phyloP scores from a whole-genome alignment of 2,329 filamentous ascomycete species.

The Phyllosticta citriasiana region DNA sequence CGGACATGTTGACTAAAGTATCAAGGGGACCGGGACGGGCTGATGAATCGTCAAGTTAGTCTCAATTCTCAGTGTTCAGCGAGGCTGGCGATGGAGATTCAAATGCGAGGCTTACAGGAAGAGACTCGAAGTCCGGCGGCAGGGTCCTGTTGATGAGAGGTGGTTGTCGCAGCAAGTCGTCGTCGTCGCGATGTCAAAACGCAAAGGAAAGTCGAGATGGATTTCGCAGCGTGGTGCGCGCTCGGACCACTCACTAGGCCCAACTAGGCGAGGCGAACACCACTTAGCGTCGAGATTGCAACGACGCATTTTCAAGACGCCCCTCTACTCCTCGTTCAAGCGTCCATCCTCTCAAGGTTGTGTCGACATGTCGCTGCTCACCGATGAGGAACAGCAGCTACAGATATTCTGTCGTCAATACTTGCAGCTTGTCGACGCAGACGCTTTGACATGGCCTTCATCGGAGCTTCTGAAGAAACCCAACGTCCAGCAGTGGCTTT shows the following conservation, averaged over 20 bases:
- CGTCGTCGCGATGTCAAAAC: constrained; percentile 1
- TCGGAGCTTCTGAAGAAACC: constrained; percentile 47
- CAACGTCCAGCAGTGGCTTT: constrained; percentile 57
- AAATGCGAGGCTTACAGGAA: constrained; percentile 1
- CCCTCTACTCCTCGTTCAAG: not conserved
- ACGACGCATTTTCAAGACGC: too few relatives aligned
- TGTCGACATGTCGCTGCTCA: not conserved
- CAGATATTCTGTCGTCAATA: constrained; percentile 60
- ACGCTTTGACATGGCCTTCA: constrained; percentile 54
- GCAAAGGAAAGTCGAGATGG: not conserved
- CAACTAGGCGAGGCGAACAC: not conserved
- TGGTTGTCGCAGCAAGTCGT: constrained; percentile 10
- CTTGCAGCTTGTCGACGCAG: constrained; percentile 59
- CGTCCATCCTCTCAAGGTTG: not conserved
- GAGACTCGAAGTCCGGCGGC: constrained; percentile 9
- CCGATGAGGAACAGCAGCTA: constrained; percentile 17
- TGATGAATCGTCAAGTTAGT: not conserved
- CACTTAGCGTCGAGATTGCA: too few relatives aligned
- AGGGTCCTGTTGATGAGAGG: constrained; percentile 7
- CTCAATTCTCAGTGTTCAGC: not conserved
- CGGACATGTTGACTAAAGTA: constrained; percentile 62
- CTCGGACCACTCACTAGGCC: not conserved
- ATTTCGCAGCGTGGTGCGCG: not conserved
- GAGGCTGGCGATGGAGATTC: not conserved
- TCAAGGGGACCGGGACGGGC: constrained; percentile 11